Evolutionary conservation across 345 rosid species (phyloP).

Genomic region (Citrus sp.): DNA sequence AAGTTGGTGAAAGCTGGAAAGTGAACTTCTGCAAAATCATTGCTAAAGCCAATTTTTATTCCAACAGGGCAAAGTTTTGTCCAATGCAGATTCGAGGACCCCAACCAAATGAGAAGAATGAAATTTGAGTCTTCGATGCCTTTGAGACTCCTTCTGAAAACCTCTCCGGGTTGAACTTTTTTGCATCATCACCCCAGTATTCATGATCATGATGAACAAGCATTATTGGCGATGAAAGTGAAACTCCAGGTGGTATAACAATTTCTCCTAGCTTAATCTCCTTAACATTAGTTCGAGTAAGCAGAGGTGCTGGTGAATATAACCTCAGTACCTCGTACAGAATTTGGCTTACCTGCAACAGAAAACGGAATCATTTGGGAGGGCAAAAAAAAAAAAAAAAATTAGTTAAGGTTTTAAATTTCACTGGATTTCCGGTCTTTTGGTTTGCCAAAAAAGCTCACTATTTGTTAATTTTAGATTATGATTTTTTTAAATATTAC

Average conservation of each 20-base stretch:
- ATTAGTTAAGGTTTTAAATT: too few species aligned
- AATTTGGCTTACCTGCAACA: background rate
- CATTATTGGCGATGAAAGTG: background rate
- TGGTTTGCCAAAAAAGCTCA: too few species aligned
- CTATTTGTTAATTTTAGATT: too few species aligned
- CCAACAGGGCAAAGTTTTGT: conserved; percentile 42
- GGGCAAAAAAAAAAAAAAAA: too few species aligned
- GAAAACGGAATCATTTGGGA: too few species aligned
- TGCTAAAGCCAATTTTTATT: conserved; percentile 44
- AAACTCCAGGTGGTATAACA: conserved; percentile 12
- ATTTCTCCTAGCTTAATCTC: conserved; percentile 17
- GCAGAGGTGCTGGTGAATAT: conserved; percentile 6
- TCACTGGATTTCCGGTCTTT: too few species aligned
- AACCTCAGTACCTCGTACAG: conserved; percentile 24
- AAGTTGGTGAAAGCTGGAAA: conserved; percentile 41
- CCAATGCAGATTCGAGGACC: conserved; percentile 58
- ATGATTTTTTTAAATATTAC: too few species aligned
- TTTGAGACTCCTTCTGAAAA: conserved; percentile 30
- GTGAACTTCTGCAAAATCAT: conserved; percentile 40
- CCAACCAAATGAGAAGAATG: conserved; percentile 41
- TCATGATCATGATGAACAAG: conserved; percentile 23
- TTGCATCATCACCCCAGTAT: conserved; percentile 24
- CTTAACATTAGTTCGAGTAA: background rate
- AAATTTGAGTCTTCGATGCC: conserved; percentile 37
- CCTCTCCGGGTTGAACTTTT: conserved; percentile 24